Conservation (phyloP, 2,329 filamentous ascomycete genomes). For the Ceratocystis papillata region DNA sequence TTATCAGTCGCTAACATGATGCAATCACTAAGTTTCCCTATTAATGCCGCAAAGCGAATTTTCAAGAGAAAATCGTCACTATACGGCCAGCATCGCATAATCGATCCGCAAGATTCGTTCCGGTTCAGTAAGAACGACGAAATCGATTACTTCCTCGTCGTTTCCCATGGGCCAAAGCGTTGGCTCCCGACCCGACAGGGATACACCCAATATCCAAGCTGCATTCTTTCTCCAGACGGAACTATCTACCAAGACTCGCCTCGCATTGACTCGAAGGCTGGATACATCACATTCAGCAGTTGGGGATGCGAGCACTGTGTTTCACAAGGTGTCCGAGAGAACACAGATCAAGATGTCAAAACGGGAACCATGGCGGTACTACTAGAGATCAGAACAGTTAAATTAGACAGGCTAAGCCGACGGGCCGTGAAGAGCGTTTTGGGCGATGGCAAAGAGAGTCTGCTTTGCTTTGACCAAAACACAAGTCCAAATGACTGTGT, state of each 20-base stretch:
- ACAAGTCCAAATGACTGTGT: slow-evolving; percentile 9
- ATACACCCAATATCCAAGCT: slow-evolving; percentile 19
- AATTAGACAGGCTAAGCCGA: slow-evolving; percentile 20
- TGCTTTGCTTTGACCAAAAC: slow-evolving; percentile 13
- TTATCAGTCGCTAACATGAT: slow-evolving; percentile 5
- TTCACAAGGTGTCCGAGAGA: slow-evolving; percentile 16
- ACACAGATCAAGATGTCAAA: slow-evolving; percentile 1
- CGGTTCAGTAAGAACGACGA: background rate
- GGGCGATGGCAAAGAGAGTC: slow-evolving; percentile 14
- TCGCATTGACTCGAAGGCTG: slow-evolving; percentile 13
- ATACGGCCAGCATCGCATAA: background rate
- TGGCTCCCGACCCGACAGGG: slow-evolving; percentile 18
- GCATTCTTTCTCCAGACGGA: slow-evolving; percentile 20
- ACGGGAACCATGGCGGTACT: slow-evolving; percentile 17
- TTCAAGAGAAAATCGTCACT: background rate
- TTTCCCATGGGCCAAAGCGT: slow-evolving; percentile 17
- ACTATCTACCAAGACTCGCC: slow-evolving; percentile 19
- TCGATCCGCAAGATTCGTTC: background rate
- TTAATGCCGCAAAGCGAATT: background rate
- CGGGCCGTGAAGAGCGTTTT: background rate
- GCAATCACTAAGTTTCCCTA: slow-evolving; percentile 1
- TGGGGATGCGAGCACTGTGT: slow-evolving; percentile 23
- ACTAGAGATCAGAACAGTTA: slow-evolving; percentile 18
- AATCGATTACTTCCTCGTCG: slow-evolving; percentile 19
- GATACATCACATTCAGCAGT: slow-evolving; percentile 20